phyloP scores from a whole-genome alignment of 2,329 filamentous ascomycete genomes.

The Trematosphaeria pertusa region DNA sequence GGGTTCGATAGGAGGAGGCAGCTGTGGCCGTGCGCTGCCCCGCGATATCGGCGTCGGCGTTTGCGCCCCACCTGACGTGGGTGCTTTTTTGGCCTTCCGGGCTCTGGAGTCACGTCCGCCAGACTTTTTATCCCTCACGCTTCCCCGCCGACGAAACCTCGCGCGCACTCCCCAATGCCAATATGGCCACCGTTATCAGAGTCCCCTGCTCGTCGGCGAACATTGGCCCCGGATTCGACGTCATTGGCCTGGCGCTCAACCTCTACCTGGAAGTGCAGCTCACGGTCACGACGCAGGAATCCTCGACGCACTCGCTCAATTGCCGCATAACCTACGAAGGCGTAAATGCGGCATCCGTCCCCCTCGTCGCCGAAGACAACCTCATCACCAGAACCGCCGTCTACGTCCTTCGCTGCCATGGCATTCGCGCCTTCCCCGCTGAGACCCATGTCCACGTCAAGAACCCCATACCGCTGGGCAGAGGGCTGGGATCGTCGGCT shows the following conservation, averaged over 20 bases:
- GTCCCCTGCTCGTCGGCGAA: constrained; percentile 96
- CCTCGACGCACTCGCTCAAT: constrained; percentile 71
- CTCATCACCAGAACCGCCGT: constrained; percentile 93
- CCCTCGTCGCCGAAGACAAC: constrained; percentile 83
- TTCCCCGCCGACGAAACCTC: not conserved
- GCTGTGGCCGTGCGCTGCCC: constrained; percentile 6
- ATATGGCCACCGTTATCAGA: constrained; percentile 66
- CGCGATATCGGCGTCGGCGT: constrained; percentile 15
- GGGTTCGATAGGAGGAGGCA: not conserved
- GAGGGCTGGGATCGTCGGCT: constrained; percentile 92
- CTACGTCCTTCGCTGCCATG: constrained; percentile 93
- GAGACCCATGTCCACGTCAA: constrained; percentile 91
- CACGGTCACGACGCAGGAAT: constrained; percentile 66
- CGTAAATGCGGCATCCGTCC: constrained; percentile 78
- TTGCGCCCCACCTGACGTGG: too few relatives aligned
- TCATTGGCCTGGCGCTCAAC: constrained; percentile 92
- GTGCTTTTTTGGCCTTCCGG: constrained; percentile 1
- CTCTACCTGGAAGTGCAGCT: constrained; percentile 91
- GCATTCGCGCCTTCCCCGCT: constrained; percentile 79
- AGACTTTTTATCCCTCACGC: not conserved
- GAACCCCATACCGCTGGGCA: constrained; percentile 92
- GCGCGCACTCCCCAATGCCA: constrained; percentile 5
- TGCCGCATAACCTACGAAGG: constrained; percentile 93
- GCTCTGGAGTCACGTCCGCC: too few relatives aligned
- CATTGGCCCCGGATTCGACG: constrained; percentile 95